Evolutionary conservation across 1,284 basidiomycete species (phyloP).

Genomic region (Ganoderma resinaceum): DNA sequence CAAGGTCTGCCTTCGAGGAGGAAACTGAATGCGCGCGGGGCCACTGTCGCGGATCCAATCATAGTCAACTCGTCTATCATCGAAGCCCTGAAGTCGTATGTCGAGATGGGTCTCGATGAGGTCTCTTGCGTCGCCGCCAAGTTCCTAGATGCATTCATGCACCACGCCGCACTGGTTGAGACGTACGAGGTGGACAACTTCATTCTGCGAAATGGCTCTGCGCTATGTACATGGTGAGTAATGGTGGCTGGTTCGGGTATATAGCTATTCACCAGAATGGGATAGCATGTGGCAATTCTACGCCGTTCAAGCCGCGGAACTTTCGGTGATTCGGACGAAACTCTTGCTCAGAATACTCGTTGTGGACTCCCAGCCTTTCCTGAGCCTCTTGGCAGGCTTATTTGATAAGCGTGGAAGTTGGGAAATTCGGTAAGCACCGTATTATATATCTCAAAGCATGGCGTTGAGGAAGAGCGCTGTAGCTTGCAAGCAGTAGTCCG

Average conservation of each 20-base stretch:
- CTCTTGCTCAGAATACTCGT: constrained; percentile 66
- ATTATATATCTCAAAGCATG: neutral
- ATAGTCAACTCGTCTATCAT: constrained; percentile 63
- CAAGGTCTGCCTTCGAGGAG: constrained; percentile 60
- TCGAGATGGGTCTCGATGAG: constrained; percentile 56
- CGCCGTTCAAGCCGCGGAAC: constrained; percentile 57
- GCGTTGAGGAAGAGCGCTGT: neutral
- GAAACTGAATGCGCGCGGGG: constrained; percentile 51
- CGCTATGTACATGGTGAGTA: constrained; percentile 63
- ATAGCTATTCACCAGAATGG: neutral
- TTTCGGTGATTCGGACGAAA: constrained; percentile 57
- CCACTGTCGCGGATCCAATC: constrained; percentile 58
- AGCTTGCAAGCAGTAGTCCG: constrained; percentile 51
- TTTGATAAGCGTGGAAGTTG: constrained; percentile 47
- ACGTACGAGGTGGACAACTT: constrained; percentile 75
- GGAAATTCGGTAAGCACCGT: constrained; percentile 52
- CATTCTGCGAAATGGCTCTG: constrained; percentile 62
- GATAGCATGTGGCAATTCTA: constrained; percentile 72
- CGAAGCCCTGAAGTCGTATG: constrained; percentile 56
- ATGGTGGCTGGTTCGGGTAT: no score
- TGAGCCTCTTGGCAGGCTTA: constrained; percentile 50
- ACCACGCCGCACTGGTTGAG: constrained; percentile 63
- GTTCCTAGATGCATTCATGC: constrained; percentile 66
- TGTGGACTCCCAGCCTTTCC: constrained; percentile 68
- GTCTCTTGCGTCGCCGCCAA: constrained; percentile 62